These are phyloP conservation scores for Colletotrichum cereale DNA, from an alignment of 2,329 filamentous ascomycete genomes.

Conservation along the genomic window DNA sequence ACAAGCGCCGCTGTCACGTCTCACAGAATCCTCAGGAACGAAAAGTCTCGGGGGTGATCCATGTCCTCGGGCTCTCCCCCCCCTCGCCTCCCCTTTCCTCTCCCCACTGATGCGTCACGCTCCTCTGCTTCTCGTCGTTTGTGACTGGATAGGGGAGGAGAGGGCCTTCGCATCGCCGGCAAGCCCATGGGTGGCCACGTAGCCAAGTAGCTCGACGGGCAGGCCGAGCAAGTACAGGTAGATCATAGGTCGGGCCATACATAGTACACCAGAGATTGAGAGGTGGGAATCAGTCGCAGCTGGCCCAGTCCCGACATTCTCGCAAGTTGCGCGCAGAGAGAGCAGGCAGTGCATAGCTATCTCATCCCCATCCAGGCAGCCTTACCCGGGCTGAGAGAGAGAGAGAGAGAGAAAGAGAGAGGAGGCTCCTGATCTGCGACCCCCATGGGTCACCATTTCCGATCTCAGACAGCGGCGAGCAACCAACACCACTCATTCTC, in stretches of 20 bases:
- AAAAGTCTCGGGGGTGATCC: slow-evolving; percentile 6
- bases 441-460: slow-evolving; percentile 4
- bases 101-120: background rate
- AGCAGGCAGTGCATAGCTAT: background rate
- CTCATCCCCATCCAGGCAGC: background rate
- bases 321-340: background rate
- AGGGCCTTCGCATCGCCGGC: background rate
- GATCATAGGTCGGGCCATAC: background rate
- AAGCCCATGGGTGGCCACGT: background rate
- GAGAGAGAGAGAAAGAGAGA: background rate
- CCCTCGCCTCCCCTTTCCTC: background rate
- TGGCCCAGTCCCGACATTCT: background rate
- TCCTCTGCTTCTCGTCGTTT: background rate
- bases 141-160: background rate
- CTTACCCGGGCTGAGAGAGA: background rate
- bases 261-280: background rate
- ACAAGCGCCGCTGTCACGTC: slow-evolving; percentile 16
- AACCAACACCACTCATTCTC: background rate
- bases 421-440: slow-evolving; percentile 21
- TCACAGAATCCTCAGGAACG: slow-evolving; percentile 19
- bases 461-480: slow-evolving; percentile 25
- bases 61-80: slow-evolving; percentile 1
- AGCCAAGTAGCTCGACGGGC: background rate
- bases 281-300: background rate
- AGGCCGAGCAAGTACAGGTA: background rate